Evolutionary conservation across 2,329 filamentous ascomycete genomes (phyloP), one percentile per base, ranked within the genome.

Genomic region (Didymella segeticola): DNA sequence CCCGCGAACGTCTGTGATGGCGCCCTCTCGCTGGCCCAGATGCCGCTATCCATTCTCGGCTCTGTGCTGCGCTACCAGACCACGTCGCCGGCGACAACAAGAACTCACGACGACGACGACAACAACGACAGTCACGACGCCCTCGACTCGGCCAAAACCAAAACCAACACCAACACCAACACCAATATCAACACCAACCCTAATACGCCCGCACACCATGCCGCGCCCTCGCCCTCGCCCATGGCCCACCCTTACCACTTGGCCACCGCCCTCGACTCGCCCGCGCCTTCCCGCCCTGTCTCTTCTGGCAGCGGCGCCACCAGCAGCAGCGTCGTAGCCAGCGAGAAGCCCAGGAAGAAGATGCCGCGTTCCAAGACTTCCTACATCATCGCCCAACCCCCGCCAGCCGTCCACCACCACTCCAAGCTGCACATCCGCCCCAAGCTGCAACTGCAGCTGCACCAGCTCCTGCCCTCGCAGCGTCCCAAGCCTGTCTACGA

Each of bases 401-500:
- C 53, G 79, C 88, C 58, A 78, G 81, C 64, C 69, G 84, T 56
- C 76, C 82, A 60, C 78, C 80, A 66, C 82, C 66, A 75, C 45
- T 73, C 86, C 66, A 89, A 88, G 67, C 79, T 89, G 12, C 84
- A 88, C 63, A 79, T 89, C 25, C 84, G 88, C 14, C 88, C 89
- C 10, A 85, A 85, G 46, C 76, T 91, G 15, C 76, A 91, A 5
- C 80, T 93, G 5, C 89, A 93, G 71, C 77, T 93, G 14, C 89
- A 92, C 66, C 81, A 84, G 52, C 71, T 91, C n/a, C 79, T 82
- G 2, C 75, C 80, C 33, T 81, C 85, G 56, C 79, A 68, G 45
- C 83, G 89, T 20, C 87, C 88, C 0, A 80, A 81, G 45, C 89
- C 89, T 1, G 83, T 85, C 4, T 86, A 90, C 59, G 89, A 93